phyloP scores from a whole-genome alignment of 495 filamentous ascomycete genomes.

The Physcia stellaris region DNA sequence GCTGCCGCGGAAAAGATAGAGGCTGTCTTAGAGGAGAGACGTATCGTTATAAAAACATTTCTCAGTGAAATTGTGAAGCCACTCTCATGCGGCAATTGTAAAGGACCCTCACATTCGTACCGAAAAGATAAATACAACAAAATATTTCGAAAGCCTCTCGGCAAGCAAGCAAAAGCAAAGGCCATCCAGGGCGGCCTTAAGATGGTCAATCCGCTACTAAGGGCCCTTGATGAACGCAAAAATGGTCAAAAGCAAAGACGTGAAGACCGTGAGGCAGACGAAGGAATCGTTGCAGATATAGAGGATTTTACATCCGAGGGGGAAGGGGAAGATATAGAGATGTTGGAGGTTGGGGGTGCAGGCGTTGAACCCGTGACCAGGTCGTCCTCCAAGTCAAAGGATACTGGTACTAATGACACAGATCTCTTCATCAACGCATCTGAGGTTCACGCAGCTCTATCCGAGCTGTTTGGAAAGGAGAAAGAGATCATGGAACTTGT shows the following conservation, averaged over 20 bases:
- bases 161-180: slow-evolving; percentile 51
- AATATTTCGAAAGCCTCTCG: slow-evolving; percentile 76
- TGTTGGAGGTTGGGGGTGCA: slow-evolving; percentile 28
- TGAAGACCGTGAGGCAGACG: slow-evolving; percentile 17
- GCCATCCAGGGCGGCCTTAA: slow-evolving; percentile 61
- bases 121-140: slow-evolving; percentile 80
- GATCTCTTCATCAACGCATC: slow-evolving; percentile 60
- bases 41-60: slow-evolving; percentile 66
- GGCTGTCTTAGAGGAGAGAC: slow-evolving; percentile 59
- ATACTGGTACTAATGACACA: slow-evolving; percentile 17
- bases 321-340: slow-evolving; percentile 25
- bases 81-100: slow-evolving; percentile 62
- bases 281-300: slow-evolving; percentile 24
- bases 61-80: slow-evolving; percentile 48
- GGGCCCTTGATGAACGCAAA: slow-evolving; percentile 23
- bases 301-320: slow-evolving; percentile 25
- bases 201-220: slow-evolving; percentile 45
- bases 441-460: slow-evolving; percentile 63
- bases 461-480: slow-evolving; percentile 75
- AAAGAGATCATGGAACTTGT: slow-evolving; percentile 65
- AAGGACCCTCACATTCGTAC: slow-evolving; percentile 60
- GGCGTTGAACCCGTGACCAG: slow-evolving; percentile 21
- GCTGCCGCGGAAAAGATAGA: slow-evolving; percentile 61
- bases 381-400: slow-evolving; percentile 18
- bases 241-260: slow-evolving; percentile 10